These are phyloP conservation scores for Scalesia atractyloides DNA, from an alignment of 129 eudicot species.

Conservation along the genomic window DNA sequence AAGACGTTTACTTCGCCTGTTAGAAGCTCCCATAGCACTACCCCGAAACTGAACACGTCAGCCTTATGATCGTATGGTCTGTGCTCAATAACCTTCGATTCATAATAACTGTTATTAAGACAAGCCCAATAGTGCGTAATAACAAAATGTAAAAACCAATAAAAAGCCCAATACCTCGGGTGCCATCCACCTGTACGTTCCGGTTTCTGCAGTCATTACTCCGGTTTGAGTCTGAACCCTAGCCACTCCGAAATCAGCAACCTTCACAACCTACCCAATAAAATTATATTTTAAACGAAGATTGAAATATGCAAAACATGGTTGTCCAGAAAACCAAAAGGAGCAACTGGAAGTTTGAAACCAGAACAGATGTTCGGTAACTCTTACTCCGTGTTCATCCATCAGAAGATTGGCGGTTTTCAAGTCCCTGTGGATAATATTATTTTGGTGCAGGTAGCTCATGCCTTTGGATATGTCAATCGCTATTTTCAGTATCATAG, in stretches of 20 bases:
- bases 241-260: constrained; percentile 89
- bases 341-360: neutral
- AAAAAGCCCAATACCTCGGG: constrained; percentile 60
- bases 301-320: neutral
- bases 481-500: constrained; percentile 63
- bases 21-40: constrained; percentile 81
- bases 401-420: constrained; percentile 79
- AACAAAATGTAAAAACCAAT: constrained; percentile 10
- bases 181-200: constrained; percentile 95
- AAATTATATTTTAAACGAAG: constrained; percentile 4
- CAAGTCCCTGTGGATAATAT: constrained; percentile 75
- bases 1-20: constrained; percentile 66
- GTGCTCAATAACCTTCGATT: constrained; percentile 72
- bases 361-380: neutral
- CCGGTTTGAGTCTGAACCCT: constrained; percentile 70
- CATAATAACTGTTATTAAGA: constrained; percentile 35
- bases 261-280: constrained; percentile 62
- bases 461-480: constrained; percentile 75
- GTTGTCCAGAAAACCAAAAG: neutral
- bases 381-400: constrained; percentile 79
- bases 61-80: constrained; percentile 83
- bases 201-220: constrained; percentile 92
- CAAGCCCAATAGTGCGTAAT: constrained; percentile 11
- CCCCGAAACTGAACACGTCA: constrained; percentile 75
- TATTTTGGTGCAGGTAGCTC: constrained; percentile 74